Percentiles rank a stretch among this genome's conserved stretches.
phyloP scores from a whole-genome alignment of 164 flowering plant genomes.

The Annona cherimola region DNA sequence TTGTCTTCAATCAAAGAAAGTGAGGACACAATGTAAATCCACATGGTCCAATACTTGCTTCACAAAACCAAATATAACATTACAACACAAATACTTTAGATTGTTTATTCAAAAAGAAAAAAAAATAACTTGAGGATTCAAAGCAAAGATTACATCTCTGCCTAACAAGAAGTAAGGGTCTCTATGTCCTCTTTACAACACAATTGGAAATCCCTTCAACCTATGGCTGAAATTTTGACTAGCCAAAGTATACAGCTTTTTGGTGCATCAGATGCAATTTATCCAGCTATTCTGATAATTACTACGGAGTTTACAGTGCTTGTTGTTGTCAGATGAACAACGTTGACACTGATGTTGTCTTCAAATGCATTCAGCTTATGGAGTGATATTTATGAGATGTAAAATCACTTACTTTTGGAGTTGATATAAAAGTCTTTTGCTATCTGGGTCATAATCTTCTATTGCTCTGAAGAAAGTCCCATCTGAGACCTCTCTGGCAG shows the following conservation, averaged over 20 bases:
- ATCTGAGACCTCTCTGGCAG: slow-evolving; percentile 90
- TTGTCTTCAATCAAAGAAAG: no score
- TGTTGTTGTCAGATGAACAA: background rate
- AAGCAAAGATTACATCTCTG: background rate
- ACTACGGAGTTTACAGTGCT: background rate
- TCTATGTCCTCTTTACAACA: background rate
- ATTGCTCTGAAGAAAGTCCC: slow-evolving; percentile 94
- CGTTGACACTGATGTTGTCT: slow-evolving; percentile 4
- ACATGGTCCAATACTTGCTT: no score
- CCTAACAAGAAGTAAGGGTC: background rate
- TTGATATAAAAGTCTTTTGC: slow-evolving; percentile 73
- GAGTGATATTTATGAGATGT: background rate
- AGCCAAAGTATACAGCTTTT: background rate
- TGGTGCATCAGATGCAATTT: background rate
- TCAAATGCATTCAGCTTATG: slow-evolving; percentile 2
- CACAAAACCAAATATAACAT: no score
- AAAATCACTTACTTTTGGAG: slow-evolving; percentile 53
- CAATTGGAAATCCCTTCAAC: background rate
- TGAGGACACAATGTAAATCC: no score
- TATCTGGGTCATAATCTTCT: slow-evolving; percentile 92
- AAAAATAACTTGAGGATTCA: no score
- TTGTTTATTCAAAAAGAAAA: no score
- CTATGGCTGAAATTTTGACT: background rate
- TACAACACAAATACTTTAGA: no score
- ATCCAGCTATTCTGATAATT: slow-evolving; percentile 2